These are phyloP conservation scores for Singerocomus rubriflavus DNA, from an alignment of 1,284 basidiomycete genomes.

Conservation along the genomic window DNA sequence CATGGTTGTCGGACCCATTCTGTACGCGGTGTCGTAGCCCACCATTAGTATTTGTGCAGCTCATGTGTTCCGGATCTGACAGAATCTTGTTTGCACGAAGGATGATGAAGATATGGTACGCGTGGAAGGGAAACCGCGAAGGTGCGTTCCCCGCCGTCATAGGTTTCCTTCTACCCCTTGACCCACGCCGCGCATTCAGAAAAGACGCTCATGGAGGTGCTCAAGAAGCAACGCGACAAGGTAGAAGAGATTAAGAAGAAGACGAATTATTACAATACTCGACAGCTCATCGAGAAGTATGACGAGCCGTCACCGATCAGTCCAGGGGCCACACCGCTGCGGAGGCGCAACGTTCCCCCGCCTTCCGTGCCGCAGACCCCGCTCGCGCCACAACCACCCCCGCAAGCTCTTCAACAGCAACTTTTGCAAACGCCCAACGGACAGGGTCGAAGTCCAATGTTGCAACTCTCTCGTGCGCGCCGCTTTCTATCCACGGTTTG, in stretches of 20 bases:
- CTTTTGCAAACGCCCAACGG: constrained; percentile 22
- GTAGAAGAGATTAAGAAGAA: constrained; percentile 98
- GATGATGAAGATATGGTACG: constrained; percentile 86
- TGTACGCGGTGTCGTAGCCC: constrained; percentile 52
- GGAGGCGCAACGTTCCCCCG: constrained; percentile 25
- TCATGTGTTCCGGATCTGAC: constrained; percentile 3
- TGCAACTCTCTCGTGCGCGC: constrained; percentile 43
- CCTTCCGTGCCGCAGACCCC: constrained; percentile 26
- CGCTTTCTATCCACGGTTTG: not conserved
- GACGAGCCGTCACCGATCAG: constrained; percentile 55
- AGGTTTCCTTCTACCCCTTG: not conserved
- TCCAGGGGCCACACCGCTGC: constrained; percentile 34
- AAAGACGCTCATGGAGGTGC: constrained; percentile 70
- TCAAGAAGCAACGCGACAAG: constrained; percentile 80
- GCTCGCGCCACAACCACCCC: constrained; percentile 13
- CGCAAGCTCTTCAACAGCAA: constrained; percentile 21
- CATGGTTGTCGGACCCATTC: constrained; percentile 71
- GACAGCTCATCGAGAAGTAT: constrained; percentile 88
- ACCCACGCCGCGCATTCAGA: constrained; percentile 46
- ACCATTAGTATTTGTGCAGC: not conserved
- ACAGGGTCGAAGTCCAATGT: constrained; percentile 21
- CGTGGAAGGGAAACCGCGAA: constrained; percentile 80
- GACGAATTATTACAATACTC: constrained; percentile 92
- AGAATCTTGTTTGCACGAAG: constrained; percentile 84
- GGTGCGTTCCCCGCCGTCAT: constrained; percentile 47